Percentiles rank a stretch among this genome's conserved stretches.
Evolutionary conservation across 73 alveolate genomes (phyloP).

Genomic region (Paramecium tetraurelia): DNA sequence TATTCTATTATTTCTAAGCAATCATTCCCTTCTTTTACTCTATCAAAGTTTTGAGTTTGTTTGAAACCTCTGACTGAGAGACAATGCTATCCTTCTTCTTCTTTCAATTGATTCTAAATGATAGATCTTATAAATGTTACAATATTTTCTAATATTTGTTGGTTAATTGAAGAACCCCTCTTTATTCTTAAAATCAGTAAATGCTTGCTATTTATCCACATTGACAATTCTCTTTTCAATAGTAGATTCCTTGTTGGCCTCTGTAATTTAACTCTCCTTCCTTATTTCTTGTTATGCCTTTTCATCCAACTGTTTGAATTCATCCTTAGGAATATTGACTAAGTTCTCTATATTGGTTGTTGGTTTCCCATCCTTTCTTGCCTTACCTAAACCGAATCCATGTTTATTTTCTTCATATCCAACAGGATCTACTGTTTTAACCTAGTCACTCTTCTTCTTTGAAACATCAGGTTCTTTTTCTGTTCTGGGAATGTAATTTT

Average conservation of each 20-base stretch:
- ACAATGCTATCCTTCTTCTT: slow-evolving; percentile 72
- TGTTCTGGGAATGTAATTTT: slow-evolving; percentile 61
- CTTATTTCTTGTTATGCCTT: slow-evolving; percentile 60
- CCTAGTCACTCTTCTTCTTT: slow-evolving; percentile 65
- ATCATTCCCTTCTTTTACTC: slow-evolving; percentile 63
- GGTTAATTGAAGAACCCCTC: slow-evolving; percentile 89
- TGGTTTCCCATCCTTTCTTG: slow-evolving; percentile 82
- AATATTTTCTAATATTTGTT: slow-evolving; percentile 60
- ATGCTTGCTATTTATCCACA: slow-evolving; percentile 73
- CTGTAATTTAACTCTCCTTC: slow-evolving; percentile 57
- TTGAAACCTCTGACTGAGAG: slow-evolving; percentile 42
- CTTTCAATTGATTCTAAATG: slow-evolving; percentile 79
- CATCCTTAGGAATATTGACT: slow-evolving; percentile 64
- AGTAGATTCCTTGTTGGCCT: slow-evolving; percentile 24
- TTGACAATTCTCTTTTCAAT: slow-evolving; percentile 42
- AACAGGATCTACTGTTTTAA: slow-evolving; percentile 75
- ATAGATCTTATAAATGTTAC: neutral
- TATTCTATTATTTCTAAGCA: slow-evolving; percentile 82
- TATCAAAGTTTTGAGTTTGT: slow-evolving; percentile 64
- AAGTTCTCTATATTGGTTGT: slow-evolving; percentile 69
- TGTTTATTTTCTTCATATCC: slow-evolving; percentile 76
- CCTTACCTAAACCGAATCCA: slow-evolving; percentile 85
- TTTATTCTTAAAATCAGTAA: slow-evolving; percentile 78
- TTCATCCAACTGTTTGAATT: slow-evolving; percentile 55
- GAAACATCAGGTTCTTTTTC: slow-evolving; percentile 62